A percentile compares a stretch with the other conserved stretches of the same genome.
Evolutionary conservation across 768 basidiomycete species (phyloP).

Genomic region (Boletus subcaerulescens): DNA sequence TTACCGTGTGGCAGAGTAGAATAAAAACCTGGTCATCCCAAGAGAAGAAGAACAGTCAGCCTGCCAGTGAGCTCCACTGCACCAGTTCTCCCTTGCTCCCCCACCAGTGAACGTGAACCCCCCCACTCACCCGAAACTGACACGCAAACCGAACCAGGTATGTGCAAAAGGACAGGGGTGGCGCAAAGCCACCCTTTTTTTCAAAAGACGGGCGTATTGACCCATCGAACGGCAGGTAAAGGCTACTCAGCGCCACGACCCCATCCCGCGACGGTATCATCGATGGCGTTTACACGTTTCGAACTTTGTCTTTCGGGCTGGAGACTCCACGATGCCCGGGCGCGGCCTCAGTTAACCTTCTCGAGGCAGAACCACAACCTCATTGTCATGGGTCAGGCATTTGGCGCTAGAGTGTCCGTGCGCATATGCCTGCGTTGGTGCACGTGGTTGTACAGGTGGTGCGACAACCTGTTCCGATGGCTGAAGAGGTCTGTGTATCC

Average conservation of each 20-base stretch:
- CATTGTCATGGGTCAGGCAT: slow-evolving; percentile 25
- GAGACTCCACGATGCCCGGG: slow-evolving; percentile 18
- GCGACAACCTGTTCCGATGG: slow-evolving; percentile 1
- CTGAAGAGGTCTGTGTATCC: neutral
- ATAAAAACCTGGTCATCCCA: slow-evolving; percentile 16
- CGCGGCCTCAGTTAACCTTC: slow-evolving; percentile 22
- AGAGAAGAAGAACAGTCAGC: neutral
- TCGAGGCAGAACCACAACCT: slow-evolving; percentile 22
- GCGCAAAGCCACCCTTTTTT: neutral
- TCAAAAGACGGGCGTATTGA: neutral
- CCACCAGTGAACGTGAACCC: neutral
- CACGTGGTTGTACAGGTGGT: slow-evolving; percentile 21
- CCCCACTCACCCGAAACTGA: neutral
- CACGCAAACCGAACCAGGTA: neutral
- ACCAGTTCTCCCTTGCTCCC: neutral
- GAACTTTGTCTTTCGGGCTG: slow-evolving; percentile 22
- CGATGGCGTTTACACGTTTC: slow-evolving; percentile 26
- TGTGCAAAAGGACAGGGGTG: neutral
- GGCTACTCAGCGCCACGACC: neutral
- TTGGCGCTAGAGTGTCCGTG: slow-evolving; percentile 22
- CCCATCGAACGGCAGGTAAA: neutral
- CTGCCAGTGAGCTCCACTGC: slow-evolving; percentile 10
- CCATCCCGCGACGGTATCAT: neutral
- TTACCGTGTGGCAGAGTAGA: slow-evolving; percentile 23
- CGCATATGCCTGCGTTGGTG: slow-evolving; percentile 22